Base-by-base conservation (phyloP, 1,284 basidiomycete species). In the Ustilago lituana region DNA sequence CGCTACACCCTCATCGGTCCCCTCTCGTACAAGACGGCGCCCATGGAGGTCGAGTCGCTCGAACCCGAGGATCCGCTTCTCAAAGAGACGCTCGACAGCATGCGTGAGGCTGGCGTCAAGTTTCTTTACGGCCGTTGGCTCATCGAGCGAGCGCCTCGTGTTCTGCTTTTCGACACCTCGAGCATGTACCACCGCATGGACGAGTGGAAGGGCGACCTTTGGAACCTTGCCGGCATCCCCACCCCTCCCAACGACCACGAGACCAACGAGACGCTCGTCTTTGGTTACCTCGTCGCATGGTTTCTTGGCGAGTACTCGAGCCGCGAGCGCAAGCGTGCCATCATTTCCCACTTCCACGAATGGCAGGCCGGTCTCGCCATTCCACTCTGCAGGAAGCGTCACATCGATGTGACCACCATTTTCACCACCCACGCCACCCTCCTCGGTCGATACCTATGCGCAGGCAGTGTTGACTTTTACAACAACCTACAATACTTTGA, bases 241-340 rank as follows among this genome's bases (percentile, higher is more conserved):
- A 91, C 92, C 20, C 95, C 95, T 9, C 91, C 92, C 2, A 92
- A 92, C 79, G 95, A 98, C 83, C 90, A 91, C 82, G 95, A 98
- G 84, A 98, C 94, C 26, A 98, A 98, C 86, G 94, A 98, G 83
- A 91, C 94, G n/a, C 93, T 98, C 80, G 86, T 97, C 57, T 94
- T 98, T 84, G 95, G 95, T n/a, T 98, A 98, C 84, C 89, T 98
- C 66, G 91, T 95, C 50, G 93, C 95, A n/a, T 98, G 95, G 95
- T 98, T 98, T 86, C 87, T 98, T 22, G 95, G 95, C 76, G 94
- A 97, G 90, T 96, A 92, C 81, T 88, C 92, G 33, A 82, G 89
- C 24, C 88, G 89, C 59, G 89, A 94, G 82, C 86, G 90, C 32
- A 86, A 88, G 64, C 90, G 88, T 11, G 92, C 94, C 41, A 91